Evolutionary conservation across 2,329 filamentous ascomycete genomes (phyloP), one percentile per base, ranked within the genome.

Genomic region (Colletotrichum sp.): DNA sequence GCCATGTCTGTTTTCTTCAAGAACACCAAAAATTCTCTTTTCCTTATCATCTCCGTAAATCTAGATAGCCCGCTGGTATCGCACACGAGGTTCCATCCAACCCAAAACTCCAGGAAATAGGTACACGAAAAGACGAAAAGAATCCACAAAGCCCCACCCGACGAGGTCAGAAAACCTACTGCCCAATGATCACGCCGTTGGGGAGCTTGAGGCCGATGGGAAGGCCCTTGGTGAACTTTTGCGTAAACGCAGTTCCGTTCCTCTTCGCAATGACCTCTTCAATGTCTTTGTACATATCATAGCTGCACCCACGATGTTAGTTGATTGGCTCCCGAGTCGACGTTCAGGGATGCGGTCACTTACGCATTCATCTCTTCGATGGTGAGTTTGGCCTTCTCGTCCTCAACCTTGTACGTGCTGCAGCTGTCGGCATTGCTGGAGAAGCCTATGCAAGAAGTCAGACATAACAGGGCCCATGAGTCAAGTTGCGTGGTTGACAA

Each of bases 331-430:
- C 30, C 32, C 30, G 59, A 61, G 0, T 5, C 9, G 4, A 1
- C 2, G 8, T 32, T 27, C 7, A 72, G 8, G n/a, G 68, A 15
- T 8, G 63, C n/a, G 30, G 3, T 1, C 59, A 87, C 89, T 85
- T 85, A 91, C 86, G 87, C 86, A 76, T 94, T 94, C 92, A 94
- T 93, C 82, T 94, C 92, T 77, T 93, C 91, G 66, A 94, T 93
- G 0, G 92, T 94, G 36, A 94, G 80, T 77, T 92, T 92, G 63
- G 90, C 88, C 78, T 86, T 89, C 79, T 92, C 88, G 68, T 93
- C 89, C 77, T 90, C 88, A 0, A 94, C 92, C 80, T 91, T 91
- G 83, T 94, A 94, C 0, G 87, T 88, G 0, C 88, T 82, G 16
- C 85, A 89, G 52, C 88, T 79, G 32, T 44, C 55, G n/a, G 88